phyloP scores from a whole-genome alignment of 495 filamentous ascomycete species.

The Podospora bellae-mahoneyi region DNA sequence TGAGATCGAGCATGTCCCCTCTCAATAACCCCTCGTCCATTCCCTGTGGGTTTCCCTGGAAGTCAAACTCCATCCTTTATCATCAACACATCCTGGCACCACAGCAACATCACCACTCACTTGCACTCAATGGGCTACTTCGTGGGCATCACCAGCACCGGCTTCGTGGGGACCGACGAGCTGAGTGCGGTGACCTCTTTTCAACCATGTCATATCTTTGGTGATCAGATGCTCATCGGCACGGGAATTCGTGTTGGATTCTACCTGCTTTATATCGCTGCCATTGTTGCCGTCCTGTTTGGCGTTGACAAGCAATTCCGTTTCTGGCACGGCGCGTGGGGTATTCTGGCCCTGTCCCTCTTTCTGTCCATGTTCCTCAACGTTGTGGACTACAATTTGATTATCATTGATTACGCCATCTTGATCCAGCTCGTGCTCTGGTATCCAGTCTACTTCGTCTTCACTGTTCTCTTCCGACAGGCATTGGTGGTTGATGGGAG shows the following conservation, averaged over 20 bases:
- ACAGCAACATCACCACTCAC: not conserved
- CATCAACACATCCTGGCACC: not conserved
- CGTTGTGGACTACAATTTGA: constrained; percentile 25
- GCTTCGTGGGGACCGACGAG: constrained; percentile 33
- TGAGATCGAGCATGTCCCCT: not conserved
- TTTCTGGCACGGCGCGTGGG: constrained; percentile 34
- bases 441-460: constrained; percentile 35
- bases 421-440: constrained; percentile 33
- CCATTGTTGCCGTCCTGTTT: constrained; percentile 31
- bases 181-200: constrained; percentile 31
- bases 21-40: not conserved
- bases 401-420: constrained; percentile 35
- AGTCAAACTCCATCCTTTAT: not conserved
- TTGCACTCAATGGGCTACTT: constrained; percentile 28
- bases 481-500: constrained; percentile 23
- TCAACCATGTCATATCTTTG: constrained; percentile 34
- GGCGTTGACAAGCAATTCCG: constrained; percentile 34
- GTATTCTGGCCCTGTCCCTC: constrained; percentile 29
- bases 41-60: not conserved
- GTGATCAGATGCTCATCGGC: constrained; percentile 36
- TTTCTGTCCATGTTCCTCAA: constrained; percentile 33
- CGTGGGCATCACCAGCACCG: constrained; percentile 28
- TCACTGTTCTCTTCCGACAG: constrained; percentile 30
- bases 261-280: constrained; percentile 32
- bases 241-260: constrained; percentile 32